Evolutionary conservation across 164 flowering plant species (phyloP), one percentile per base, ranked within the genome.

Genomic region (Annona cherimola): DNA sequence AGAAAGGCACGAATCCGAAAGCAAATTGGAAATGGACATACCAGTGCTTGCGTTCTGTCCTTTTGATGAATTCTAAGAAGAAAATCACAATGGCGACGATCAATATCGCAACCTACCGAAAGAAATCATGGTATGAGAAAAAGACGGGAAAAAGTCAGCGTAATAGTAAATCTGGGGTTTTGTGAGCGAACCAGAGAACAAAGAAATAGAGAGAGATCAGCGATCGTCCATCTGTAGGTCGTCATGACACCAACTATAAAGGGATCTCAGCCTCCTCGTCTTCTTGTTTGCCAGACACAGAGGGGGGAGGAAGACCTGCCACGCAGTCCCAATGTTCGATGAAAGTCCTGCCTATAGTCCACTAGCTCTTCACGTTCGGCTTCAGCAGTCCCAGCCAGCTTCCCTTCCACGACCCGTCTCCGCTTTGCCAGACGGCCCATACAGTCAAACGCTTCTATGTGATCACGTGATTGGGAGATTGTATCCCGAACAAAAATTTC

Each of bases 61-160:
- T 61, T 50, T 45, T 70, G 66, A 70, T 44, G 20, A 70, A 70
- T 8, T 70, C 73, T 3, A 70, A 4, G 41, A 70, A 12, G 57
- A 70, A 70, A 35, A 19, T 40, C 20, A 66, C 73, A 14, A 61
- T 12, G 1, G 45, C 73, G 39, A 61, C n/a, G 14, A 45, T n/a
- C 4, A 44, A 11, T 42, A 62, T 64, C 19, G 35, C 42, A 14
- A 5, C 73, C 73, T 70, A 64, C 43, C 42, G 20, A 66, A 2
- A 9, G 19, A 45, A 5, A 9, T 16, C 35, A 42, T 50, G 4
- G 69, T 18, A 54, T 6, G 26, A 43, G 43, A 66, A 54, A 65
- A 16, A 40, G 11, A 40, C 18, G 3, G 67, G 0, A 14, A 65
- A 11, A 50, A 50, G 35, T 26, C 35, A 26, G 35, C 35, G 35